phyloP scores from a whole-genome alignment of 2,329 filamentous ascomycete species.

The Penicillium sp. region DNA sequence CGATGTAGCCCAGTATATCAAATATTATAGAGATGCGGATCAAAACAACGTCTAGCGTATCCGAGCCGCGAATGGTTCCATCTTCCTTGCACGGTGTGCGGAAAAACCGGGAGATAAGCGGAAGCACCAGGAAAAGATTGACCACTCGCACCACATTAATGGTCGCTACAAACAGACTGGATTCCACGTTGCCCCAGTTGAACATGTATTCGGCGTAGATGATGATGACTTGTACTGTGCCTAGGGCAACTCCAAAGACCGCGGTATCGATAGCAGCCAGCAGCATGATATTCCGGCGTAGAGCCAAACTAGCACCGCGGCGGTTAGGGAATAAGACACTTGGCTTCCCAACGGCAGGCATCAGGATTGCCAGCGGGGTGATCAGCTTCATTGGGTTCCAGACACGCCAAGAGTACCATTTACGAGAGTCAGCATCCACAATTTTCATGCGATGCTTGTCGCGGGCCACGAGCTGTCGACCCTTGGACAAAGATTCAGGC shows the following conservation, averaged over 20 bases:
- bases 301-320: slow-evolving; percentile 55
- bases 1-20: slow-evolving; percentile 71
- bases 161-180: slow-evolving; percentile 76
- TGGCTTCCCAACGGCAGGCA: slow-evolving; percentile 53
- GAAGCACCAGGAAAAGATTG: slow-evolving; percentile 71
- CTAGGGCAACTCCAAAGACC: slow-evolving; percentile 78
- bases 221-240: slow-evolving; percentile 74
- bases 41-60: slow-evolving; percentile 72
- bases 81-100: slow-evolving; percentile 45
- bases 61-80: slow-evolving; percentile 65
- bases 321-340: slow-evolving; percentile 44
- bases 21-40: slow-evolving; percentile 73
- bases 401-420: slow-evolving; percentile 30
- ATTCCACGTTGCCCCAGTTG: slow-evolving; percentile 76
- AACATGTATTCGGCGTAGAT: slow-evolving; percentile 81
- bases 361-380: slow-evolving; percentile 73
- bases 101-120: slow-evolving; percentile 72
- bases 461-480: slow-evolving; percentile 66
- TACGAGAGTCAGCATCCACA: slow-evolving; percentile 31
- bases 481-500: slow-evolving; percentile 79
- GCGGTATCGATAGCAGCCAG: slow-evolving; percentile 78
- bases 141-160: slow-evolving; percentile 74
- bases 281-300: slow-evolving; percentile 78
- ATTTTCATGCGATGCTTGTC: slow-evolving; percentile 59
- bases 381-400: slow-evolving; percentile 64